phyloP scores from a whole-genome alignment of 495 filamentous ascomycete genomes.

The Evernia prunastri region DNA sequence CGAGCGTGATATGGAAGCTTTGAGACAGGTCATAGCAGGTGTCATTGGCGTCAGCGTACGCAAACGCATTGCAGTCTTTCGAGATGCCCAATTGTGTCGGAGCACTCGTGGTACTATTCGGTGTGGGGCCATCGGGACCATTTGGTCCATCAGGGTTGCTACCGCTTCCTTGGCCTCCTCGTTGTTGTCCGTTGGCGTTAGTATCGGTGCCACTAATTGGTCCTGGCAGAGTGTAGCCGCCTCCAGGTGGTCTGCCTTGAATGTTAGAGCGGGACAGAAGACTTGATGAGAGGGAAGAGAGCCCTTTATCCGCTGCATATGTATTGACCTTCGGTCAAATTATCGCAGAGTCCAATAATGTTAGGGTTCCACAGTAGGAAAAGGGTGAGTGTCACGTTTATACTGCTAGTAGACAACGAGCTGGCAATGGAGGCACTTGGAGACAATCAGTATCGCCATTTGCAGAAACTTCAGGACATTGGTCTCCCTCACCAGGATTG shows the following conservation, averaged over 20 bases:
- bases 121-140: neutral
- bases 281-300: neutral
- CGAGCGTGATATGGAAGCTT: neutral
- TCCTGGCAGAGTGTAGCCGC: neutral
- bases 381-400: neutral
- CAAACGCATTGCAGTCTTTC: neutral
- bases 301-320: neutral
- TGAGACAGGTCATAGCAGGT: neutral
- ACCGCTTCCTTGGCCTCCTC: neutral
- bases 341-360: neutral
- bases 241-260: neutral
- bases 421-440: neutral
- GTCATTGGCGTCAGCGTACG: neutral
- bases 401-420: neutral
- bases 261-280: neutral
- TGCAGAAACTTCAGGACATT: neutral
- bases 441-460: neutral
- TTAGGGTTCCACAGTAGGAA: neutral
- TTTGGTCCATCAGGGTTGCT: neutral
- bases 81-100: neutral
- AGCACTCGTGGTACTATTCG: neutral
- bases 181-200: neutral
- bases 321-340: neutral
- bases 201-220: neutral
- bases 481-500: neutral